These are phyloP conservation scores for Leccinum subrobustum DNA, from an alignment of 1,284 basidiomycete genomes.

Conservation along the genomic window DNA sequence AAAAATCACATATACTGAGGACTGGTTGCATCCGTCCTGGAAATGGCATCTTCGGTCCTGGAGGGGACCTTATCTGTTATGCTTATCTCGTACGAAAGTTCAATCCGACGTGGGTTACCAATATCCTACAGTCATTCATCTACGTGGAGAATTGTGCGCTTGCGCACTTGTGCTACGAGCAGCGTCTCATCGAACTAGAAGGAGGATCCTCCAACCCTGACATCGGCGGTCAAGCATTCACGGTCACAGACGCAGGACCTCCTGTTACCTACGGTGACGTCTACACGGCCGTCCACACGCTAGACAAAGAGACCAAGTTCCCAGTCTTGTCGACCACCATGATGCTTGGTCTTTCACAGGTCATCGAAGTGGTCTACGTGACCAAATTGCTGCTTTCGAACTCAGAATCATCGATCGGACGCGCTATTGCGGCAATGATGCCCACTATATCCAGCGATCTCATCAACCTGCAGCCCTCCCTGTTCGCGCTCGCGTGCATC, in stretches of 20 bases:
- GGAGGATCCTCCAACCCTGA: slow-evolving; percentile 50
- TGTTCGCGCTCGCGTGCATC: slow-evolving; percentile 59
- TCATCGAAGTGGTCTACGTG: slow-evolving; percentile 57
- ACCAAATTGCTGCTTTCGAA: slow-evolving; percentile 38
- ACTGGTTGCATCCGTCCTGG: slow-evolving; percentile 74
- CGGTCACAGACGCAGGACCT: slow-evolving; percentile 60
- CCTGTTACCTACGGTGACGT: slow-evolving; percentile 61
- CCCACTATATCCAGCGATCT: slow-evolving; percentile 54
- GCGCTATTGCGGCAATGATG: slow-evolving; percentile 39
- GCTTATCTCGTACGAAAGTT: slow-evolving; percentile 55
- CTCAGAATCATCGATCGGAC: slow-evolving; percentile 30
- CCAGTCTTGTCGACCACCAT: slow-evolving; percentile 50
- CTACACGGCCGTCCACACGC: slow-evolving; percentile 47
- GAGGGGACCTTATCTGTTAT: slow-evolving; percentile 66
- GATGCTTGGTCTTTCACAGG: slow-evolving; percentile 52
- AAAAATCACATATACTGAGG: slow-evolving; percentile 39
- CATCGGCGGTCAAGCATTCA: slow-evolving; percentile 69
- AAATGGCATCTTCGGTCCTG: slow-evolving; percentile 71
- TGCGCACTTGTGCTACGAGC: slow-evolving; percentile 70
- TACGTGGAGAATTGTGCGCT: slow-evolving; percentile 74
- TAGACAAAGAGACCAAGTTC: slow-evolving; percentile 54
- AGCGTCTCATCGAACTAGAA: slow-evolving; percentile 52
- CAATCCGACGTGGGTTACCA: slow-evolving; percentile 62
- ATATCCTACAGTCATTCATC: slow-evolving; percentile 58
- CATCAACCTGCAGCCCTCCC: slow-evolving; percentile 65